A percentile compares a stretch with the other conserved stretches of the same genome.
Evolutionary conservation across 495 filamentous ascomycete genomes (phyloP).

Genomic region (Hyaloscypha variabilis): DNA sequence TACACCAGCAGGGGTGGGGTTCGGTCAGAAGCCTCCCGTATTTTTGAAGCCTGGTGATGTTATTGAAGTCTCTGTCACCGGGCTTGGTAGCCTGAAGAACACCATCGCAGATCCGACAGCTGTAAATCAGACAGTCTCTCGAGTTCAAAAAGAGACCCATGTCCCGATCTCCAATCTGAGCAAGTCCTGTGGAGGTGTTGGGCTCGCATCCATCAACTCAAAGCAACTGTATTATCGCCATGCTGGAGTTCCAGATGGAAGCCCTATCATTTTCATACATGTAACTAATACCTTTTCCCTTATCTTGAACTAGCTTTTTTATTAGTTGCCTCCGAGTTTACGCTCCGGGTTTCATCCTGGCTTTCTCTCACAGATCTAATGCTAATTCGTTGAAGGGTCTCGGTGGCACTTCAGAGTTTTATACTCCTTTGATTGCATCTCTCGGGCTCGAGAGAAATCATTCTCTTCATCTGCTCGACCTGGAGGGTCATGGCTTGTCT

Average conservation of each 20-base stretch:
- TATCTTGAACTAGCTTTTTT: no score
- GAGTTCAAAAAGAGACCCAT: conserved; percentile 26
- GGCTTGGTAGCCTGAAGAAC: conserved; percentile 49
- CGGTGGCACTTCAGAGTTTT: conserved; percentile 45
- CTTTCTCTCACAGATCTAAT: no score
- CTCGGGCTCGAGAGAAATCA: conserved; percentile 31
- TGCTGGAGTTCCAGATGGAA: conserved; percentile 26
- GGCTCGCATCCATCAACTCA: conserved; percentile 45
- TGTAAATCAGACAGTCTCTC: conserved; percentile 29
- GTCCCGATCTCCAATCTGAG: conserved; percentile 35
- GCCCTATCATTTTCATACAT: conserved; percentile 50
- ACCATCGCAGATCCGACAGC: conserved; percentile 35
- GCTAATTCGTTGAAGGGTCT: no score
- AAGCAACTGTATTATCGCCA: conserved; percentile 44
- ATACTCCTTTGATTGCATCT: conserved; percentile 41
- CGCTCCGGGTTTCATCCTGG: no score
- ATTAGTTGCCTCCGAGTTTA: no score
- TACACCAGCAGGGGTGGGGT: conserved; percentile 55
- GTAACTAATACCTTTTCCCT: no score
- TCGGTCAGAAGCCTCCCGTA: conserved; percentile 47
- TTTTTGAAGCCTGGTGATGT: conserved; percentile 50
- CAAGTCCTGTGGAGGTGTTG: conserved; percentile 33
- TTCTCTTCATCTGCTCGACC: conserved; percentile 46
- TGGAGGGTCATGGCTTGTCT: conserved; percentile 58
- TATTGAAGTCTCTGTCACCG: conserved; percentile 43